Evolutionary conservation across 1,139 yeast genomes (phyloP).

Genomic region (Lodderomyces parapsilosis): DNA sequence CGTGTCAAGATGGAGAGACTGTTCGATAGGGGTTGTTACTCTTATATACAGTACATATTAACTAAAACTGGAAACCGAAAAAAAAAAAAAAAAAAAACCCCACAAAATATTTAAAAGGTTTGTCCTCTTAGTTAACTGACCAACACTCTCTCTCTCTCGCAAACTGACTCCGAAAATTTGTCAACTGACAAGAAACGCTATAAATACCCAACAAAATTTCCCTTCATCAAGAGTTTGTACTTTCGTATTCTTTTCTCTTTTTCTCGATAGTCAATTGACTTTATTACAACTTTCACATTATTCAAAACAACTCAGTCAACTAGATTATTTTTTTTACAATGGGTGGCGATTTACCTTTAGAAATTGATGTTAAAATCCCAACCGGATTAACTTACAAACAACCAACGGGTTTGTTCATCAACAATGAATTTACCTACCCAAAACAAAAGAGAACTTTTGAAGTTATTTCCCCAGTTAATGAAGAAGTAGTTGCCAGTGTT

Average conservation of each 20-base stretch:
- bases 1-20: neutral
- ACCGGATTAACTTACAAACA: constrained; percentile 46
- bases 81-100: neutral
- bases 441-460: constrained; percentile 55
- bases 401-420: constrained; percentile 65
- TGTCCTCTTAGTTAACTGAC: too few relatives aligned
- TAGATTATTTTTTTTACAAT: neutral
- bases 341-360: constrained; percentile 33
- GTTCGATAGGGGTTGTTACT: neutral
- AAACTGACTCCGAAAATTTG: neutral
- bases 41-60: neutral
- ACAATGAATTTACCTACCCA: constrained; percentile 47
- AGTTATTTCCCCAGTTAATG: constrained; percentile 67
- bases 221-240: neutral
- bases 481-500: constrained; percentile 62
- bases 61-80: too few relatives aligned
- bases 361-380: constrained; percentile 55
- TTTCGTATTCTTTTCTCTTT: neutral
- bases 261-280: constrained; percentile 2
- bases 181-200: neutral
- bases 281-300: neutral
- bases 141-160: too few relatives aligned
- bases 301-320: neutral
- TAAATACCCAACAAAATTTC: constrained; percentile 2
- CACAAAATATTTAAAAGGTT: neutral